A percentile compares a stretch with the other conserved stretches of the same genome.
Evolutionary conservation across 257 asterid species (phyloP).

Genomic region (Vinca minor): DNA sequence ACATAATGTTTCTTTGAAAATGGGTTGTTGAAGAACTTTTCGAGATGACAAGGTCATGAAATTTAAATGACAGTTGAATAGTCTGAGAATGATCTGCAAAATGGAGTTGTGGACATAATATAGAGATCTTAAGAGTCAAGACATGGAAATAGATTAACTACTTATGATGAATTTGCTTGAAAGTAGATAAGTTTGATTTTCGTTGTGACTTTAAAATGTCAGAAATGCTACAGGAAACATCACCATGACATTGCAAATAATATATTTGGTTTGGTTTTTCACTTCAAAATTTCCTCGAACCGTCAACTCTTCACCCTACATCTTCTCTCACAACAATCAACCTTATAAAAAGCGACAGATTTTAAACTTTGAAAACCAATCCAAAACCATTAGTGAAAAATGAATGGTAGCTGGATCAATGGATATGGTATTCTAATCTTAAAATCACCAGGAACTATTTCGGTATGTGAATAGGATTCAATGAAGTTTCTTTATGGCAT

Average conservation of each 20-base stretch:
- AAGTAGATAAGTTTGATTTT: neutral
- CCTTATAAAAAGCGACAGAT: no score
- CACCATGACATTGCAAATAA: conserved; percentile 15
- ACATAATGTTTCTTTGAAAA: neutral
- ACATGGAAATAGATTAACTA: neutral
- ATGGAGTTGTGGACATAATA: neutral
- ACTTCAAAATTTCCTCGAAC: no score
- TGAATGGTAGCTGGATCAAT: no score
- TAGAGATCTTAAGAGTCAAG: conserved; percentile 2
- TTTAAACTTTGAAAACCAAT: no score
- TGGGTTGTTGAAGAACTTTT: neutral
- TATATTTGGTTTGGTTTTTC: no score
- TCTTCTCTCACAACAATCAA: no score
- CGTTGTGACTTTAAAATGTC: neutral
- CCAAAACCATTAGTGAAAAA: no score
- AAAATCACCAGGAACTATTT: neutral
- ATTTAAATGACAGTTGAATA: neutral
- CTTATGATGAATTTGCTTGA: neutral
- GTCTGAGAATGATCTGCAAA: neutral
- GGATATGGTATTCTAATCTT: no score
- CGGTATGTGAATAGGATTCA: neutral
- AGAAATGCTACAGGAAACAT: conserved; percentile 5
- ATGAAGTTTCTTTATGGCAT: no score
- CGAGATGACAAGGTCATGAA: neutral
- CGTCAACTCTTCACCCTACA: no score